Conservation (phyloP, 805 yeast genomes). For the Candida andamanensis region DNA sequence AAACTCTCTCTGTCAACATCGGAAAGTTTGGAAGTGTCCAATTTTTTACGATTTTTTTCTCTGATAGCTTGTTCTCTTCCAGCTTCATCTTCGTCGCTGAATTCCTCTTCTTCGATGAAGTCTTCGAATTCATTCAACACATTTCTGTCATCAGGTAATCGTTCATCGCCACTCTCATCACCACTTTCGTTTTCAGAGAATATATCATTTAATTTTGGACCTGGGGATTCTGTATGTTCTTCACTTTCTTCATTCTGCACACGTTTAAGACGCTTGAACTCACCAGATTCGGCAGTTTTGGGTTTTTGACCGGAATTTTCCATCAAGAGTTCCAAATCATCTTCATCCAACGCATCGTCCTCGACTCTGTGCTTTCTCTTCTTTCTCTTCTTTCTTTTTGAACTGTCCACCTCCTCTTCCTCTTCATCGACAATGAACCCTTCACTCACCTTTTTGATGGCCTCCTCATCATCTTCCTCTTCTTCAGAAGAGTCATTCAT, state of each 20-base stretch:
- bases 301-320: slow-evolving; percentile 83
- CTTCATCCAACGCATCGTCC: slow-evolving; percentile 82
- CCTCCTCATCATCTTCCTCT: slow-evolving; percentile 85
- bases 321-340: slow-evolving; percentile 85
- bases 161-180: slow-evolving; percentile 17
- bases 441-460: slow-evolving; percentile 73
- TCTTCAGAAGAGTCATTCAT: slow-evolving; percentile 71
- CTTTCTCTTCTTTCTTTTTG: slow-evolving; percentile 35
- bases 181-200: slow-evolving; percentile 45
- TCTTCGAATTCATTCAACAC: slow-evolving; percentile 85
- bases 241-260: slow-evolving; percentile 39
- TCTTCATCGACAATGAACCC: slow-evolving; percentile 95
- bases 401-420: slow-evolving; percentile 52
- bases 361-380: slow-evolving; percentile 30
- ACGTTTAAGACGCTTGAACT: slow-evolving; percentile 79
- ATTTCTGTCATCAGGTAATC: slow-evolving; percentile 23
- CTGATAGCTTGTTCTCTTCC: slow-evolving; percentile 27
- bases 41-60: slow-evolving; percentile 29
- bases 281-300: slow-evolving; percentile 29
- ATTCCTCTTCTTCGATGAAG: slow-evolving; percentile 95
- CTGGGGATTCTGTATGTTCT: slow-evolving; percentile 15
- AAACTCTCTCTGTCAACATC: slow-evolving; percentile 82
- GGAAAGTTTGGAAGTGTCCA: slow-evolving; percentile 55
- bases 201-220: slow-evolving; percentile 47
- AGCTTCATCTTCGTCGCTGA: slow-evolving; percentile 76